phyloP scores from a whole-genome alignment of 306 rosid genomes.

The Albizia julibrissin region DNA sequence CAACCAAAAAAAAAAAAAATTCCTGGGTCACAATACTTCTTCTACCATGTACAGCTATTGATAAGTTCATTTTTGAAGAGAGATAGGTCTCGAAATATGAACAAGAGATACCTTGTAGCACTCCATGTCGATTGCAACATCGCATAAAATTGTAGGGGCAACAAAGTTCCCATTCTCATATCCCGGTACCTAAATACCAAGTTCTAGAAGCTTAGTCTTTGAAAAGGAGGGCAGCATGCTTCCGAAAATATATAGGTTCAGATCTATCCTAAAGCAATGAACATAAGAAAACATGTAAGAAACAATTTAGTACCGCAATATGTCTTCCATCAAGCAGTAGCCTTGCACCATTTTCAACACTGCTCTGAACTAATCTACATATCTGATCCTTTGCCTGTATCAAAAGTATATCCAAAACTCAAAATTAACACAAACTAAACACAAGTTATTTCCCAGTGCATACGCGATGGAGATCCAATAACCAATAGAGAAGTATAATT shows the following conservation, averaged over 20 bases:
- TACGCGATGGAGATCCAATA: not conserved
- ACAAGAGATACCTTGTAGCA: conserved; percentile 58
- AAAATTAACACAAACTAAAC: not conserved
- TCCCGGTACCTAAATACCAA: conserved; percentile 57
- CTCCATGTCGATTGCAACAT: conserved; percentile 64
- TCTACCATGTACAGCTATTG: conserved; percentile 17
- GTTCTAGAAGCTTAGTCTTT: conserved; percentile 25
- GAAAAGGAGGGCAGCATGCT: conserved; percentile 8
- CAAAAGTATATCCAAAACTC: conserved; percentile 21
- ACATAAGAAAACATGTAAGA: conserved; percentile 41
- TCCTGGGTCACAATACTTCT: conserved; percentile 27
- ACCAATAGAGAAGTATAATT: conserved; percentile 1
- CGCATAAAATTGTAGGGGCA: conserved; percentile 68
- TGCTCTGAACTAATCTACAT: conserved; percentile 56
- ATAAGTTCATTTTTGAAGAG: not conserved
- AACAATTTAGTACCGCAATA: conserved; percentile 46
- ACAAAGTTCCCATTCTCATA: conserved; percentile 71
- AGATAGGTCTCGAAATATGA: conserved; percentile 8
- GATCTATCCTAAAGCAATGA: not conserved
- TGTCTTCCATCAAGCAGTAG: conserved; percentile 71
- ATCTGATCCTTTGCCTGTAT: conserved; percentile 61
- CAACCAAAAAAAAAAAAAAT: conserved; percentile 32
- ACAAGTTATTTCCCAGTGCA: not conserved
- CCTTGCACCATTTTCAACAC: conserved; percentile 67
- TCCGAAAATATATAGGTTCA: not conserved